Conservation (phyloP, 1,139 yeast genomes). For the Hansenula anomala region DNA sequence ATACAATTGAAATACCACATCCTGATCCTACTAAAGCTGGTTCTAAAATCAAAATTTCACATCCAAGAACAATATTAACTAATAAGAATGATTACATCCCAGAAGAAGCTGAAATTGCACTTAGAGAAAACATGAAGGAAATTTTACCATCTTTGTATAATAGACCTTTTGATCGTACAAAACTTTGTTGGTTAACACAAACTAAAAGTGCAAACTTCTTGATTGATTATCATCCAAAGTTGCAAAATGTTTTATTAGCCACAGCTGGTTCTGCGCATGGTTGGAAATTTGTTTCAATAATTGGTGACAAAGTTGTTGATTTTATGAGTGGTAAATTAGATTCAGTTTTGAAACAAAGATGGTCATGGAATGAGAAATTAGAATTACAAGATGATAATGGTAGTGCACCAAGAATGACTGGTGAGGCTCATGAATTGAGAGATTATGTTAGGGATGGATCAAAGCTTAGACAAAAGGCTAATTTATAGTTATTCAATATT, state of each 20-base stretch:
- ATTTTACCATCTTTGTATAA: constrained; percentile 24
- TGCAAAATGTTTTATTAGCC: constrained; percentile 33
- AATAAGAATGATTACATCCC: constrained; percentile 25
- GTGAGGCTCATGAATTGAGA: background rate
- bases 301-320: constrained; percentile 31
- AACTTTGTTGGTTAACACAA: constrained; percentile 40
- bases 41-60: constrained; percentile 6
- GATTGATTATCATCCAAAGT: constrained; percentile 35
- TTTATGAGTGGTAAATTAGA: constrained; percentile 17
- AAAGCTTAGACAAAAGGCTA: background rate
- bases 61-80: constrained; percentile 15
- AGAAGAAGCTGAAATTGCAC: constrained; percentile 15
- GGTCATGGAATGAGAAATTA: constrained; percentile 12
- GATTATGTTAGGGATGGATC: background rate
- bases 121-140: constrained; percentile 22
- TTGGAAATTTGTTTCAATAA: constrained; percentile 32
- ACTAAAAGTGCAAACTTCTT: constrained; percentile 38
- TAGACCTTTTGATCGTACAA: constrained; percentile 21
- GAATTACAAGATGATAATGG: constrained; percentile 6
- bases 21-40: constrained; percentile 11
- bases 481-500: too few species aligned
- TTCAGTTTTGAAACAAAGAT: constrained; percentile 3
- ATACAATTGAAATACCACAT: constrained; percentile 8
- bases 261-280: constrained; percentile 41
- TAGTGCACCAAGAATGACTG: constrained; percentile 10